Conservation (phyloP, 202 grass and related monocot species). For the Elaeis oleifera region DNA sequence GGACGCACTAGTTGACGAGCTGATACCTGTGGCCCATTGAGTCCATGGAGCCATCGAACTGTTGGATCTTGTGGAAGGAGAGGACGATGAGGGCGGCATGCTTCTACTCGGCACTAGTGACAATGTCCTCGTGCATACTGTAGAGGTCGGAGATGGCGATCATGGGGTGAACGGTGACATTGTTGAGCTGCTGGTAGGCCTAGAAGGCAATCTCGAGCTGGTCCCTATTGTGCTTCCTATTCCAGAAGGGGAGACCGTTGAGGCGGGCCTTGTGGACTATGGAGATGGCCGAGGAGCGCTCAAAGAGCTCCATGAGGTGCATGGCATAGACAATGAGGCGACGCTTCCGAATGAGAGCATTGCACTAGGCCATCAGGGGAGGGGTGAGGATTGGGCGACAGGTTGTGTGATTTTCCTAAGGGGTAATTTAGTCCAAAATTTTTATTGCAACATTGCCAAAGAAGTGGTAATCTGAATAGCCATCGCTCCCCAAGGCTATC, state of each 20-base stretch:
- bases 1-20: conserved; percentile 58
- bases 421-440: no score
- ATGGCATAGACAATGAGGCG: conserved; percentile 63
- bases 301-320: conserved; percentile 78
- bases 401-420: no score
- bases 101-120: conserved; percentile 44
- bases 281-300: conserved; percentile 62
- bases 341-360: conserved; percentile 7
- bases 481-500: no score
- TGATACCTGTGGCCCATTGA: conserved; percentile 53
- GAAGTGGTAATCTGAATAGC: no score
- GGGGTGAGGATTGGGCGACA: no score
- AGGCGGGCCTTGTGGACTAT: conserved; percentile 50
- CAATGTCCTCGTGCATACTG: conserved; percentile 68
- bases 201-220: conserved; percentile 69
- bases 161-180: conserved; percentile 46
- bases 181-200: conserved; percentile 63
- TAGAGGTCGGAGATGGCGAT: conserved; percentile 70
- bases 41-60: conserved; percentile 49
- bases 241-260: conserved; percentile 70
- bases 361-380: no score
- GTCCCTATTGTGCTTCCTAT: conserved; percentile 24
- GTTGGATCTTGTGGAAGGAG: conserved; percentile 55
- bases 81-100: conserved; percentile 54
- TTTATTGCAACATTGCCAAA: no score